These are phyloP conservation scores for Penicillium frequentans DNA, from an alignment of 2,329 filamentous ascomycete species.

Conservation along the genomic window DNA sequence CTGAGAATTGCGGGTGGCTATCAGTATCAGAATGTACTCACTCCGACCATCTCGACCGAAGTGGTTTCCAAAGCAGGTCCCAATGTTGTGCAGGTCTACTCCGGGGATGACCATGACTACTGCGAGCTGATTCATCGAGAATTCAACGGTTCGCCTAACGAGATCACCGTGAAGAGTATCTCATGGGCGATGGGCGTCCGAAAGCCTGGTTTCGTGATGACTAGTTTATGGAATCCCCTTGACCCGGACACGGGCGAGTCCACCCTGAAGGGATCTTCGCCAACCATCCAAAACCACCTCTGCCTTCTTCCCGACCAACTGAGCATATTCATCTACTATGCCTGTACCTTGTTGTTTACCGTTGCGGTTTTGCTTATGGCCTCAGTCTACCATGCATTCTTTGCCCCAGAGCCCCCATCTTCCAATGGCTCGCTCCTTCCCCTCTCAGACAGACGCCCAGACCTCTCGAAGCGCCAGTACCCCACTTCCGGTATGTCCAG, in stretches of 20 bases:
- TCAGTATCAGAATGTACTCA: conserved; percentile 95
- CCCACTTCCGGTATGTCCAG: conserved; percentile 35
- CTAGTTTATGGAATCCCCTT: conserved; percentile 90
- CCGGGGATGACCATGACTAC: conserved; percentile 97
- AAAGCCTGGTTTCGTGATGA: conserved; percentile 80
- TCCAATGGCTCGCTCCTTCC: conserved; percentile 27
- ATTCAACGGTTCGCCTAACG: conserved; percentile 62
- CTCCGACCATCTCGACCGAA: conserved; percentile 70
- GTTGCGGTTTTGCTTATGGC: conserved; percentile 49
- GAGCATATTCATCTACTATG: conserved; percentile 78
- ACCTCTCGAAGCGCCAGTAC: conserved; percentile 21
- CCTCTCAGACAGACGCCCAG: conserved; percentile 28
- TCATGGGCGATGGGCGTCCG: conserved; percentile 96
- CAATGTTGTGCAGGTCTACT: conserved; percentile 83
- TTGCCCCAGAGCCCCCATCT: conserved; percentile 12
- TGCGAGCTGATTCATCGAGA: conserved; percentile 82
- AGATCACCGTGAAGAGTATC: conserved; percentile 94
- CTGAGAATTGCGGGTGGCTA: conserved; percentile 78
- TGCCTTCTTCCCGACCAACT: conserved; percentile 90
- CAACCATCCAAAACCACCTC: conserved; percentile 81
- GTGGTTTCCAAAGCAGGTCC: conserved; percentile 72
- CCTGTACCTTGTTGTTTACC: conserved; percentile 58
- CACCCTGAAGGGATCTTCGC: conserved; percentile 17
- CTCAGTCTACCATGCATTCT: conserved; percentile 37
- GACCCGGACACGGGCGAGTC: conserved; percentile 51